Conservation (phyloP, 257 asterid species). For the Vinca minor region DNA sequence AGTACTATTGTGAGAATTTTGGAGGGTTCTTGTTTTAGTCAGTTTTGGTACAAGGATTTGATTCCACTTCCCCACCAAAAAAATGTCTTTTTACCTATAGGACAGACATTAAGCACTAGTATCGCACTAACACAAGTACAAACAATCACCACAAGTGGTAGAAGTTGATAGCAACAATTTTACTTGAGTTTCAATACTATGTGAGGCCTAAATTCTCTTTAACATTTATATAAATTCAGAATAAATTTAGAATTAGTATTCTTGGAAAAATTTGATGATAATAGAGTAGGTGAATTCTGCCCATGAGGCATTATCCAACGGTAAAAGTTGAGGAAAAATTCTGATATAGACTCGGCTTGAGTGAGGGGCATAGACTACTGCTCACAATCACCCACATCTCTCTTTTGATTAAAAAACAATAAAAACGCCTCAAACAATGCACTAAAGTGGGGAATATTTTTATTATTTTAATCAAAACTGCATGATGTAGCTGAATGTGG, state of each 20-base stretch:
- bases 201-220: background rate
- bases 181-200: background rate
- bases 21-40: conserved; percentile 1
- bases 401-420: too few species aligned
- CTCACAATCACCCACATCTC: too few species aligned
- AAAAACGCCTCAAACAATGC: too few species aligned
- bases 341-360: too few species aligned
- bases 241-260: background rate
- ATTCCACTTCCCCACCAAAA: conserved; percentile 11
- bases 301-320: too few species aligned
- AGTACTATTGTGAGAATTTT: background rate
- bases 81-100: background rate
- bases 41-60: background rate
- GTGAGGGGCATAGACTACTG: too few species aligned
- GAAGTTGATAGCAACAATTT: conserved; percentile 1
- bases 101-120: background rate
- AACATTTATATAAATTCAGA: background rate
- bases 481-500: too few species aligned
- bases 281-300: too few species aligned
- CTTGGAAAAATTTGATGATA: background rate
- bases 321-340: too few species aligned
- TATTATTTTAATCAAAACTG: too few species aligned
- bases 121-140: background rate
- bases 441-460: too few species aligned
- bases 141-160: background rate